Conservation (phyloP, 768 basidiomycete species). For the Naematelia encephala region DNA sequence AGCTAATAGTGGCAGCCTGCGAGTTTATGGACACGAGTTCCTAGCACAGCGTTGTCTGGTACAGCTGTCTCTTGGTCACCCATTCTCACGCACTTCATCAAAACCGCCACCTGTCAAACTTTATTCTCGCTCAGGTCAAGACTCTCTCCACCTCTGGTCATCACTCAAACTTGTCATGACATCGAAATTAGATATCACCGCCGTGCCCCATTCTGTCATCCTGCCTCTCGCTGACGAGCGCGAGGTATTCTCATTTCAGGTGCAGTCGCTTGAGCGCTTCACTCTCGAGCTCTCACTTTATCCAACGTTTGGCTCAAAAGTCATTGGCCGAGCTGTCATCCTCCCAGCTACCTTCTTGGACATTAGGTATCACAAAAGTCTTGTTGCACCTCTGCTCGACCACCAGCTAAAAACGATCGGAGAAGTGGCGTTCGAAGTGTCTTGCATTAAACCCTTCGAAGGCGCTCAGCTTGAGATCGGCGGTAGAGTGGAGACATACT, state of each 20-base stretch:
- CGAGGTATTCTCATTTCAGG: conserved; percentile 78
- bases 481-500: conserved; percentile 94
- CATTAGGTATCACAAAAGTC: conserved; percentile 50
- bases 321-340: conserved; percentile 87
- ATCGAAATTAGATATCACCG: conserved; percentile 72
- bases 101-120: conserved; percentile 53
- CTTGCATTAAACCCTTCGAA: conserved; percentile 80
- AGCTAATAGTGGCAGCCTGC: too few species aligned
- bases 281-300: conserved; percentile 89
- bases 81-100: conserved; percentile 52
- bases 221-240: conserved; percentile 72
- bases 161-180: conserved; percentile 95
- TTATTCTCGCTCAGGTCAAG: conserved; percentile 56
- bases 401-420: conserved; percentile 90
- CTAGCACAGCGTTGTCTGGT: conserved; percentile 80
- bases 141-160: conserved; percentile 54
- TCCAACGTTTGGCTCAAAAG: conserved; percentile 95
- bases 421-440: conserved; percentile 86
- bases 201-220: conserved; percentile 85
- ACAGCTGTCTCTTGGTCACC: conserved; percentile 76
- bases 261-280: conserved; percentile 66
- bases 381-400: conserved; percentile 73
- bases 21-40: conserved; percentile 87
- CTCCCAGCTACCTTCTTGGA: conserved; percentile 68
- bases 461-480: conserved; percentile 91